These are phyloP conservation scores for Nothophytophthora sp. DNA, from an alignment of 352 stramenopile species.

Conservation along the genomic window DNA sequence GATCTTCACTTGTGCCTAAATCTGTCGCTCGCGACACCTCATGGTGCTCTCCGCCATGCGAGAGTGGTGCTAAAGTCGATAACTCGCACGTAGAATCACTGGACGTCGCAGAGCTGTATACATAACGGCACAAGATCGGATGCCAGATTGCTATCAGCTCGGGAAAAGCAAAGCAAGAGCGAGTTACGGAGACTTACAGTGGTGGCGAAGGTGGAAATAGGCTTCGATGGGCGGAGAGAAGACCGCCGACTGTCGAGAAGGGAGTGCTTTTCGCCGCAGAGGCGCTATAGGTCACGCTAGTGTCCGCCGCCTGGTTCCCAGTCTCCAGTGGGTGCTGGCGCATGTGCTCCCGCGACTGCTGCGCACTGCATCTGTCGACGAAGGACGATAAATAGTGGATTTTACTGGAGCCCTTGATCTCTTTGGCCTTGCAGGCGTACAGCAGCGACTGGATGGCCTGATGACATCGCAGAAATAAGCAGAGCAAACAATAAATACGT, in stretches of 20 bases:
- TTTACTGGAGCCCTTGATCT: conserved; percentile 45
- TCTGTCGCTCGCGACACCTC: conserved; percentile 11
- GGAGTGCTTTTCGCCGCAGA: neutral
- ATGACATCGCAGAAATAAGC: neutral
- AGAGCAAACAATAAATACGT: neutral
- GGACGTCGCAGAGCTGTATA: conserved; percentile 33
- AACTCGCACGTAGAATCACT: conserved; percentile 29
- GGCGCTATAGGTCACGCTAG: conserved; percentile 3
- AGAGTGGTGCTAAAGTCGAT: neutral
- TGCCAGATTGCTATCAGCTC: neutral
- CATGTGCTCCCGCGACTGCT: conserved; percentile 2
- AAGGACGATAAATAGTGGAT: conserved; percentile 40
- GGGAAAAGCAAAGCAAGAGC: neutral
- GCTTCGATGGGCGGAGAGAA: neutral
- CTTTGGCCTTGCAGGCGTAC: conserved; percentile 81
- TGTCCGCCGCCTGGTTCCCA: conserved; percentile 6
- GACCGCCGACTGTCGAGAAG: neutral
- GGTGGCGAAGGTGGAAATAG: conserved; percentile 2
- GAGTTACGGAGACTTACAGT: conserved; percentile 14
- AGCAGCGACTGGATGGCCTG: conserved; percentile 79
- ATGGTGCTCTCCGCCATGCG: neutral
- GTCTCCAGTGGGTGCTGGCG: neutral
- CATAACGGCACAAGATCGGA: neutral
- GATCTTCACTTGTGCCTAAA: conserved; percentile 13
- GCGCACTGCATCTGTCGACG: conserved; percentile 6